Evolutionary conservation across 192 early-diverging fungal species (phyloP).

Genomic region (Jimgerdemannia flammicorona): DNA sequence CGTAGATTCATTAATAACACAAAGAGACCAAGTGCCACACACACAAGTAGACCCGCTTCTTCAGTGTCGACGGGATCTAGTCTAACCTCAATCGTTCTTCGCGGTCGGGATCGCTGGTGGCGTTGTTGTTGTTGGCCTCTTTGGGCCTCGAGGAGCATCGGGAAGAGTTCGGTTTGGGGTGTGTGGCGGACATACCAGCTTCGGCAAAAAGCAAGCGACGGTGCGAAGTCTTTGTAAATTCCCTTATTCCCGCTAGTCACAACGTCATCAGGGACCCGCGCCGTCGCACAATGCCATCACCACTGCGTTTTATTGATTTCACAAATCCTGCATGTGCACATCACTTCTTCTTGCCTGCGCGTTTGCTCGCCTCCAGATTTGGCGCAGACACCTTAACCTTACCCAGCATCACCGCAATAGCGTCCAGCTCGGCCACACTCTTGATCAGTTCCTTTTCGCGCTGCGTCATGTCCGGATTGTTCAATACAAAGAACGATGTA

Average conservation of each 20-base stretch:
- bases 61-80: too few relatives aligned
- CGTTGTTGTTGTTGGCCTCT: too few relatives aligned
- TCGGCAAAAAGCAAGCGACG: background rate
- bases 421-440: conserved; percentile 78
- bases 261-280: background rate
- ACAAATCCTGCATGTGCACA: background rate
- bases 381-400: conserved; percentile 85
- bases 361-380: conserved; percentile 64
- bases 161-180: too few relatives aligned
- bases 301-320: background rate
- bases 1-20: too few relatives aligned
- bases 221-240: background rate
- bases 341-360: conserved; percentile 24
- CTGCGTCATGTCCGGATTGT: conserved; percentile 24
- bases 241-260: background rate
- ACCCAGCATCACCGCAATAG: conserved; percentile 76
- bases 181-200: too few relatives aligned
- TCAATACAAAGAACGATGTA: conserved; percentile 29
- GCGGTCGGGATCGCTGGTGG: too few relatives aligned
- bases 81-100: too few relatives aligned
- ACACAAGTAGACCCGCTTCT: too few relatives aligned
- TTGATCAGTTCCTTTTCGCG: conserved; percentile 81
- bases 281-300: background rate
- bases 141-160: too few relatives aligned
- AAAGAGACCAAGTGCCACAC: too few relatives aligned